Evolutionary conservation across 805 yeast genomes (phyloP), one percentile per base, ranked within the genome.

Genomic region (Candida loeiensis): DNA sequence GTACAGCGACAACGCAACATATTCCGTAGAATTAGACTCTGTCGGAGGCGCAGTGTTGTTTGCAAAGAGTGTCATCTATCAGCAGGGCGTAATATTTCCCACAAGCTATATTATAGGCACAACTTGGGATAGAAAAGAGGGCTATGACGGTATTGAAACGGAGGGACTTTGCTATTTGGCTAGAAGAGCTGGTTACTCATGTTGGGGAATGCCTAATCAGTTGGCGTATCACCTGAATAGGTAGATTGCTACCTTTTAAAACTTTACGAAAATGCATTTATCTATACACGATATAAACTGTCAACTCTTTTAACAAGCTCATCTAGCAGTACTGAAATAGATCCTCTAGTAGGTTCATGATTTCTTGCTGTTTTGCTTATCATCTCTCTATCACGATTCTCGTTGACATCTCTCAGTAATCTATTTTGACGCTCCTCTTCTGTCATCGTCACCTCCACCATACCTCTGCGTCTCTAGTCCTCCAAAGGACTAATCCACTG

Each of bases 401-500:
- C n/a, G n/a, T n/a, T n/a, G n/a, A n/a, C n/a, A n/a, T n/a, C n/a
- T n/a, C n/a, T n/a, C n/a, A n/a, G n/a, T n/a, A n/a, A n/a, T n/a
- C n/a, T n/a, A n/a, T n/a, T n/a, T n/a, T n/a, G n/a, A n/a, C 24
- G 24, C 9, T 21, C 24, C 9, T 21, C 24, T 9, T 21, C 9
- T 21, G 24, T 21, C 24, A 9, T 9, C 9, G 8, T 21, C 9
- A 6, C 9, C 24, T 21, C 9, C 24, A 9, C 24, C 9, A 6
- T 21, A 21, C 24, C 9, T 9, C 9, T 21, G 6, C 9, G 8
- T 21, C 24, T 9, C 28, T 25, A 7, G 5, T 58, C 77, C 29
- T 35, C 32, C n/a, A 26, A 18, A 14, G 20, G 39, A 31, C 61
- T 78, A 26, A 80, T 72, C 96, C 96, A 89, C 55, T 87, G 88